phyloP scores from a whole-genome alignment of 805 yeast species.

The Osmozyma mogii region DNA sequence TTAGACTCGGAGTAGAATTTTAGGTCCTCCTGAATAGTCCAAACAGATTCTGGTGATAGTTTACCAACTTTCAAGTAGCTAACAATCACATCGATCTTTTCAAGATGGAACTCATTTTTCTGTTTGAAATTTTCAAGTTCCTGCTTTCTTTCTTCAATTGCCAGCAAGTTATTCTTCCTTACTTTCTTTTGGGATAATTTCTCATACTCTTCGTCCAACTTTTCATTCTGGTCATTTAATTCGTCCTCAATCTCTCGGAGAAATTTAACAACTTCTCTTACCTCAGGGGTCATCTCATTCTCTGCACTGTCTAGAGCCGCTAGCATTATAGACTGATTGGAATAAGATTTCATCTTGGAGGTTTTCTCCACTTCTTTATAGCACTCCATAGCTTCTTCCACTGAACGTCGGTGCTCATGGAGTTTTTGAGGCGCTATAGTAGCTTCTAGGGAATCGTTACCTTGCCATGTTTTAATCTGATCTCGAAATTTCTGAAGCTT shows the following conservation, averaged over 20 bases:
- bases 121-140: slow-evolving; percentile 26
- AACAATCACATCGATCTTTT: slow-evolving; percentile 25
- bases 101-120: slow-evolving; percentile 30
- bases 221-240: slow-evolving; percentile 26
- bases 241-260: slow-evolving; percentile 24
- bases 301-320: slow-evolving; percentile 23
- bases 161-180: slow-evolving; percentile 27
- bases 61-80: slow-evolving; percentile 18
- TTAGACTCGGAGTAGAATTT: slow-evolving; percentile 28
- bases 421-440: slow-evolving; percentile 15
- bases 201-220: slow-evolving; percentile 33
- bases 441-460: slow-evolving; percentile 17
- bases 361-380: background rate
- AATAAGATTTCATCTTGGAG: slow-evolving; percentile 17
- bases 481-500: slow-evolving; percentile 39
- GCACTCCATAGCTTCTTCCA: background rate
- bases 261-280: slow-evolving; percentile 26
- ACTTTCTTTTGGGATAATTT: slow-evolving; percentile 30
- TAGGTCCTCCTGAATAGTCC: slow-evolving; percentile 33
- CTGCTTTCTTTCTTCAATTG: slow-evolving; percentile 33
- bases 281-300: slow-evolving; percentile 23
- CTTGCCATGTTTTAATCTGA: slow-evolving; percentile 39
- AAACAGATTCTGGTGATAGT: slow-evolving; percentile 10
- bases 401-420: background rate
- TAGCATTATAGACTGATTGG: slow-evolving; percentile 39